Conservation (phyloP, 1,139 yeast genomes). For the Geotrichum phurueaensis region DNA sequence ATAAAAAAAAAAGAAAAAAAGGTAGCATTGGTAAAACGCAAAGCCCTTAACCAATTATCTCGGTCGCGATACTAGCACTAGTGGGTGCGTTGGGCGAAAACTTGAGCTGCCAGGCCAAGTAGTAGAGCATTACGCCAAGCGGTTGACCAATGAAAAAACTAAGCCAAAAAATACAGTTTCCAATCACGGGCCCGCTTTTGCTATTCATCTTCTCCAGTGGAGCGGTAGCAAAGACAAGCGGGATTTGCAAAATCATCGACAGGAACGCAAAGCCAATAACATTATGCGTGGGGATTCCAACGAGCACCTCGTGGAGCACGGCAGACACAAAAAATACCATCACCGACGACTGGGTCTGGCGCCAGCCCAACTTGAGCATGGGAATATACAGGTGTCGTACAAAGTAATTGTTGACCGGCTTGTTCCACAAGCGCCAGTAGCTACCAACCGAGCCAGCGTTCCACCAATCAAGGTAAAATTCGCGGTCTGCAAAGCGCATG, state of each 20-base stretch:
- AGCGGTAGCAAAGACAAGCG: slow-evolving; percentile 38
- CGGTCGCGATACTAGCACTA: not conserved
- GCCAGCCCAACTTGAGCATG: slow-evolving; percentile 34
- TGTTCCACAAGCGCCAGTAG: slow-evolving; percentile 62
- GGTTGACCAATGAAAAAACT: slow-evolving; percentile 44
- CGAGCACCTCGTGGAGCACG: slow-evolving; percentile 41
- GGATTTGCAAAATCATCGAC: slow-evolving; percentile 41
- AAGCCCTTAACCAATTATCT: not conserved
- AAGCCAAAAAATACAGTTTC: slow-evolving; percentile 44
- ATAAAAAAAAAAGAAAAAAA: not conserved
- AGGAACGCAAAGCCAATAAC: slow-evolving; percentile 43
- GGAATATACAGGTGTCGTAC: slow-evolving; percentile 55
- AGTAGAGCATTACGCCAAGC: slow-evolving; percentile 40
- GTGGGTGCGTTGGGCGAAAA: slow-evolving; percentile 12
- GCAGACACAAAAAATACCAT: slow-evolving; percentile 41
- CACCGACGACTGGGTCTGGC: slow-evolving; percentile 31
- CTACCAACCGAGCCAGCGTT: slow-evolving; percentile 62
- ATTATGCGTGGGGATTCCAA: slow-evolving; percentile 46
- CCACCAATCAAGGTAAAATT: slow-evolving; percentile 75
- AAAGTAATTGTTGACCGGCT: slow-evolving; percentile 58
- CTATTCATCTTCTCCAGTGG: slow-evolving; percentile 40
- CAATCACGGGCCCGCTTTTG: slow-evolving; percentile 36
- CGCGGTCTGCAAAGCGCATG: slow-evolving; percentile 58
- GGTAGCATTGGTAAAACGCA: not conserved
- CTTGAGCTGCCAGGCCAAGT: slow-evolving; percentile 41